Evolutionary conservation across 345 rosid species (phyloP).

Genomic region (Geranium brycei): DNA sequence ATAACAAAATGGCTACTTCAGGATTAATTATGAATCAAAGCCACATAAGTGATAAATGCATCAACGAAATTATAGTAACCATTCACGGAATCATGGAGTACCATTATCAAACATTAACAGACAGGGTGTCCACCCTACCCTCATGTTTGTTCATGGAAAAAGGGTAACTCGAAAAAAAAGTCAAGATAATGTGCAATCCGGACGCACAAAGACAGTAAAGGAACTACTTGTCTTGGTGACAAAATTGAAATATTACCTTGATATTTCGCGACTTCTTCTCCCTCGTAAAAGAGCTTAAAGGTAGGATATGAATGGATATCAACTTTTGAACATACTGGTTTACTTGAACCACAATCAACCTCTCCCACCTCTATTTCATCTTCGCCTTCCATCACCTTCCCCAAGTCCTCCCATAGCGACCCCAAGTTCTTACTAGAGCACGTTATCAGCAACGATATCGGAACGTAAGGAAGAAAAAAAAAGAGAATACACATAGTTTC

Average conservation of each 20-base stretch:
- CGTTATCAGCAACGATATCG: not conserved
- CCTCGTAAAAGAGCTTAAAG: constrained; percentile 76
- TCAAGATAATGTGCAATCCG: not conserved
- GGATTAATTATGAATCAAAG: too few species aligned
- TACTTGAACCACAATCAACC: constrained; percentile 72
- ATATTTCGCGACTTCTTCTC: constrained; percentile 79
- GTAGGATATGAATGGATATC: constrained; percentile 95
- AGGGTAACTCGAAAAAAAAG: not conserved
- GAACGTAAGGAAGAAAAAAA: not conserved
- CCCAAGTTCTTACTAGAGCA: constrained; percentile 78
- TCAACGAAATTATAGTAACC: not conserved
- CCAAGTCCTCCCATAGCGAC: constrained; percentile 81
- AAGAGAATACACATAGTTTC: too few species aligned
- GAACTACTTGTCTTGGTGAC: not conserved
- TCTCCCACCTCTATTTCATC: constrained; percentile 95
- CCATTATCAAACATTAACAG: not conserved
- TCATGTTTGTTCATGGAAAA: not conserved
- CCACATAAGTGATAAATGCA: too few species aligned
- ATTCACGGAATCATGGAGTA: not conserved
- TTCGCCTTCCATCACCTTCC: constrained; percentile 77
- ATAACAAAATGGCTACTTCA: too few species aligned
- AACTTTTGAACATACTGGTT: constrained; percentile 67
- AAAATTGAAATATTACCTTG: constrained; percentile 41
- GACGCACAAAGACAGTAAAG: not conserved
- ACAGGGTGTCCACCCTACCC: not conserved